A percentile compares a stretch with the other conserved stretches of the same genome.
Conservation (phyloP, 116 monocot species). For the Trichopus zeylanicus region DNA sequence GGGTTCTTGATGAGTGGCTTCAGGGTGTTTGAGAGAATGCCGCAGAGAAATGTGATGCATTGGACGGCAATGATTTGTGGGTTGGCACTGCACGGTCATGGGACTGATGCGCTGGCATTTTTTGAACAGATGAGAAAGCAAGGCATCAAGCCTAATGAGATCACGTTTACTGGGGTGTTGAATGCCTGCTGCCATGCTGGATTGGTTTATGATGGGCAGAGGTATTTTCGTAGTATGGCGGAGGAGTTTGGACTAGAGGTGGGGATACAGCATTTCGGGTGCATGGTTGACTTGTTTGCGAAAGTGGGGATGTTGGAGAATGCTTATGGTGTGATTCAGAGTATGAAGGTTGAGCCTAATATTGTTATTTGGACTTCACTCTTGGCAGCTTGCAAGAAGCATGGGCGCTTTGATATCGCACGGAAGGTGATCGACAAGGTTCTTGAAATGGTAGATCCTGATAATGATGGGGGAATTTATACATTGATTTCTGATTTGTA, state of each 20-base stretch:
- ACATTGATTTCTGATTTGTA: conserved; percentile 61
- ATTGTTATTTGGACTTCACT: conserved; percentile 55
- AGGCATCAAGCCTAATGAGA: conserved; percentile 42
- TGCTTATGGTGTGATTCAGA: conserved; percentile 36
- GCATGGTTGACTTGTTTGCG: conserved; percentile 63
- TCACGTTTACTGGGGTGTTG: conserved; percentile 51
- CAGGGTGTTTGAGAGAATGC: conserved; percentile 35
- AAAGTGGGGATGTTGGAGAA: conserved; percentile 52
- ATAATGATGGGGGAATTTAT: conserved; percentile 49
- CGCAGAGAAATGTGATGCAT: conserved; percentile 40
- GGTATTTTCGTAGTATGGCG: conserved; percentile 36
- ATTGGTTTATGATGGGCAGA: conserved; percentile 34
- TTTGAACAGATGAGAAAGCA: conserved; percentile 43
- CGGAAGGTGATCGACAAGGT: conserved; percentile 39
- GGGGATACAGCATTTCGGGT: conserved; percentile 55
- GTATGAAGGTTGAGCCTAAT: conserved; percentile 59
- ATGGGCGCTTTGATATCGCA: conserved; percentile 48
- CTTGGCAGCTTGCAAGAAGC: conserved; percentile 44
- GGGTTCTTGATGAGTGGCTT: conserved; percentile 41
- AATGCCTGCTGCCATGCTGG: conserved; percentile 64
- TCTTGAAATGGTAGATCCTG: conserved; percentile 27
- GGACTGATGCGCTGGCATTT: conserved; percentile 30
- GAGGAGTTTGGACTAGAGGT: conserved; percentile 42
- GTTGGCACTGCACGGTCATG: conserved; percentile 47
- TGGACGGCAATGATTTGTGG: conserved; percentile 78